Evolutionary conservation across 495 filamentous ascomycete genomes (phyloP), one percentile per base, ranked within the genome.

Genomic region (Penicillium malachiteum): DNA sequence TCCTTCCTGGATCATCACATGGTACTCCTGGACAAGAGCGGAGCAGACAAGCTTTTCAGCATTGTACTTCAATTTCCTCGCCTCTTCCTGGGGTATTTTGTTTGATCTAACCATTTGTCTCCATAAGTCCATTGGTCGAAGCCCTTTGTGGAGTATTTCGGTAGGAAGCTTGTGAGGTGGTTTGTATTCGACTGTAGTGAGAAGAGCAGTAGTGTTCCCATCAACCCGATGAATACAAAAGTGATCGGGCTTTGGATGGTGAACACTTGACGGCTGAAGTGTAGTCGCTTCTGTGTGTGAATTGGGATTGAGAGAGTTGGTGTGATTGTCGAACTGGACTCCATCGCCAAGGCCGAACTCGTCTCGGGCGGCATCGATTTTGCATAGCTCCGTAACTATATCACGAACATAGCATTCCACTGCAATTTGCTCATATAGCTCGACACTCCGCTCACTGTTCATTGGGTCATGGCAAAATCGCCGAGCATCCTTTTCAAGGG

Each of bases 111-210:
- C 60, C 37, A 71, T 46, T 1, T 61, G 48, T 10, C 62, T 41
- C 52, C 44, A 68, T 10, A 68, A 51, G 1, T 64, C 45, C 46
- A 66, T 68, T 7, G 40, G 55, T 21, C 62, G 58, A 41, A 74
- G 60, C 3, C 72, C 69, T 30, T 33, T 44, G 8, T 60, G 64
- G 41, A 75, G 47, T 39, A 52, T 52, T 31, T 52, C 64, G 2
- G 64, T 43, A 8, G 68, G 50, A 7, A 75, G 64, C 57, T 75
- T 77, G 48, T 74, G 67, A 21, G 65, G 64, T 14, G 69, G 66
- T 40, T 76, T 76, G 39, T 75, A 72, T 49, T 72, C 64, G 18
- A 71, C 64, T 1, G 62, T 59, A 2, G 54, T 59, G 26, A 67
- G 58, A 10, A 70, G 44, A 18, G 56, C 68, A 37, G 40, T 62